A percentile compares a stretch with the other conserved stretches of the same genome.
Conservation (phyloP, 768 basidiomycete species). For the Clitopilus hobsonii region DNA sequence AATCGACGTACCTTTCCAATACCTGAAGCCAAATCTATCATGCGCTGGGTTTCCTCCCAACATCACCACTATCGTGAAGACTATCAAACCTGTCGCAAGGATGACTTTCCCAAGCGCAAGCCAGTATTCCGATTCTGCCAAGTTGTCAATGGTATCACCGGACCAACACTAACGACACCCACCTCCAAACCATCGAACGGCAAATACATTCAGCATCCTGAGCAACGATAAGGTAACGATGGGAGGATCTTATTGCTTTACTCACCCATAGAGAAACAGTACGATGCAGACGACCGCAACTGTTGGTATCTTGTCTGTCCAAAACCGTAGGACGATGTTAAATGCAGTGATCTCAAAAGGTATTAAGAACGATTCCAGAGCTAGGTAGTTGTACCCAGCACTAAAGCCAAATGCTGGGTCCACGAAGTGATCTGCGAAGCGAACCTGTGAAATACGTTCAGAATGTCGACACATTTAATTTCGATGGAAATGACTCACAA, state of each 20-base stretch:
- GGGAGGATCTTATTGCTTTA: no score
- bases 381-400: slow-evolving; percentile 55
- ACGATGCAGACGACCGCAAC: slow-evolving; percentile 39
- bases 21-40: slow-evolving; percentile 51
- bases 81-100: slow-evolving; percentile 41
- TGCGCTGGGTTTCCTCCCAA: slow-evolving; percentile 53
- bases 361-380: slow-evolving; percentile 38
- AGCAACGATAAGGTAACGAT: no score
- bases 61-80: slow-evolving; percentile 57
- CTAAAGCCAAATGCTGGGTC: slow-evolving; percentile 54
- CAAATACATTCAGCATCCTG: slow-evolving; percentile 32
- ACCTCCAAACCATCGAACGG: slow-evolving; percentile 48
- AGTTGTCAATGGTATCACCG: background rate
- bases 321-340: slow-evolving; percentile 46
- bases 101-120: slow-evolving; percentile 46
- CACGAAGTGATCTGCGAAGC: slow-evolving; percentile 56
- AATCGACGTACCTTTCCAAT: slow-evolving; percentile 42
- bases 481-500: slow-evolving; percentile 45
- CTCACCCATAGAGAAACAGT: slow-evolving; percentile 36
- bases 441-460: slow-evolving; percentile 27
- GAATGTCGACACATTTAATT: background rate
- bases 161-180: background rate
- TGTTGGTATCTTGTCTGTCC: slow-evolving; percentile 47
- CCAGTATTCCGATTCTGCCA: slow-evolving; percentile 54
- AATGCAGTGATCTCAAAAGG: slow-evolving; percentile 54